Base-by-base conservation (phyloP, 352 stramenopile species). In the Pythium aristosporum region DNA sequence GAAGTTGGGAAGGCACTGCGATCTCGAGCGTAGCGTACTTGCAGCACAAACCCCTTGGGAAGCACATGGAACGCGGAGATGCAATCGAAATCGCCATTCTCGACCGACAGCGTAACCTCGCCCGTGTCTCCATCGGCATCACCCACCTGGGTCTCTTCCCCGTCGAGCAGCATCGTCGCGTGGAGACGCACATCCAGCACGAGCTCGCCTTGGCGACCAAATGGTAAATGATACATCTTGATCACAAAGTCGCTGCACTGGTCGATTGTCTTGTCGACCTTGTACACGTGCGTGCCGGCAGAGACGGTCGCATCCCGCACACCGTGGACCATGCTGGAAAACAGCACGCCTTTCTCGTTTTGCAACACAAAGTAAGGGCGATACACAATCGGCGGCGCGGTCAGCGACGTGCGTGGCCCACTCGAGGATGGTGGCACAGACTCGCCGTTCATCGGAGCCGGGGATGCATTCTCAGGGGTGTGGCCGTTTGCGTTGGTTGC, bases 201-300 rank as follows among this genome's bases (percentile, higher is more conserved):
- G n/a, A 94, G 50, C 51, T 96, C 81, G 8, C 87, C 87, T 59
- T 92, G 84, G 43, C 82, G 77, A 16, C 85, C 87, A 46, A 92
- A 92, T n/a, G 87, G 87, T 58, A 96, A 72, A 59, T 96, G 83
- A 57, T 96, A 96, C 85, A 96, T 94, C 65, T 92, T 91, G 25
- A 96, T 65, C 28, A 78, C 49, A 20, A 96, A 68, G 47, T 96
- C 87, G 32, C 75, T 74, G 65, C 85, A 92, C 47, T 81, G 71
- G 18, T 74, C 42, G 28, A 94, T 75, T 15, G 76, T 83, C 48
- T 82, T 85, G 43, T 57, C 75, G 23, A 96, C 87, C 46, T 76
- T 76, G 54, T 89, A 96, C 23, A 75, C 54, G 51, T 96, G 80
- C 16, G 76, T 53, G 8, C 83, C 82, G 18, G 61, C 68, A 11